Percentiles rank a stretch among this genome's conserved stretches.
phyloP scores from a whole-genome alignment of 2,329 filamentous ascomycete genomes.

The Scedosporium aurantiacum region DNA sequence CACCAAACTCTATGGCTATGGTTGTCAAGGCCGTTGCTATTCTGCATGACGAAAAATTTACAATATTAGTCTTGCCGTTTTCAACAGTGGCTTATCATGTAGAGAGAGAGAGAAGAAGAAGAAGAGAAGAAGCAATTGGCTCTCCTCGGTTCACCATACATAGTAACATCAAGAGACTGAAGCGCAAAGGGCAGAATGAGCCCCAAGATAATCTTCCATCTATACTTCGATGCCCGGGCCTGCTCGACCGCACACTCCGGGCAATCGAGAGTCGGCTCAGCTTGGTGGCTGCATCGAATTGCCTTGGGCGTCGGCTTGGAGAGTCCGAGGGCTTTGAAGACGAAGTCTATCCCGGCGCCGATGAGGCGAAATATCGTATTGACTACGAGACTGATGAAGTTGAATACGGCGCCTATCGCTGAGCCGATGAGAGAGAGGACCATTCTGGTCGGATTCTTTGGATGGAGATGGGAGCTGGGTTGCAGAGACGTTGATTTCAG shows the following conservation, averaged over 20 bases:
- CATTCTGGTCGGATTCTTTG: not conserved
- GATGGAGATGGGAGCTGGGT: not conserved
- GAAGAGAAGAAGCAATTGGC: not conserved
- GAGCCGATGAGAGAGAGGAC: not conserved
- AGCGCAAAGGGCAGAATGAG: slow-evolving; percentile 50
- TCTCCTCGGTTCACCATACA: slow-evolving; percentile 21
- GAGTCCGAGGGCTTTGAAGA: not conserved
- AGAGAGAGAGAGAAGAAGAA: not conserved
- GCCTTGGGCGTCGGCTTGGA: not conserved
- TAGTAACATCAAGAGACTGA: slow-evolving; percentile 53
- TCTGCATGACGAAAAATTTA: not conserved
- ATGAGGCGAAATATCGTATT: not conserved
- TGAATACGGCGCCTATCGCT: not conserved
- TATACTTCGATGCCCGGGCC: slow-evolving; percentile 26
- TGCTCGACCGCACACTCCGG: slow-evolving; percentile 22
- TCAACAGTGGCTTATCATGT: not conserved
- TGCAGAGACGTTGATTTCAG: no score
- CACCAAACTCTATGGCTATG: not conserved
- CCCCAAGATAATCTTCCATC: slow-evolving; percentile 48
- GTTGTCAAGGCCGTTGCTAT: slow-evolving; percentile 4
- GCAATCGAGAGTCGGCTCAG: slow-evolving; percentile 12
- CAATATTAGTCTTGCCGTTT: not conserved
- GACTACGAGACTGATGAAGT: not conserved
- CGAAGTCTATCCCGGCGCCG: not conserved
- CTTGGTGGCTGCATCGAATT: not conserved